These are phyloP conservation scores for Fusarium udum DNA, from an alignment of 2,329 filamentous ascomycete genomes.

Conservation along the genomic window DNA sequence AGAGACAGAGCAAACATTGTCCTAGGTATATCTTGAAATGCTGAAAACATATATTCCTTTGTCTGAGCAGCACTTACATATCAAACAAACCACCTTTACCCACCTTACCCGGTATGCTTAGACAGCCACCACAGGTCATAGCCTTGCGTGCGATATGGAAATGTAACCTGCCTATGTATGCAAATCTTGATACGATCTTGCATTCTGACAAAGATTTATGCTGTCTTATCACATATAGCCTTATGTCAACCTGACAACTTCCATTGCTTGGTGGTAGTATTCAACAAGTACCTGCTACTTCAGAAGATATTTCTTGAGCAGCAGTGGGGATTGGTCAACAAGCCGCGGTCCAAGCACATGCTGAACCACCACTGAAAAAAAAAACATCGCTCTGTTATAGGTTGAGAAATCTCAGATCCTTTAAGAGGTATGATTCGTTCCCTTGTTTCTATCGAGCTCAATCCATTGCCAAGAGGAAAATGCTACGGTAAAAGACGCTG, in stretches of 20 bases:
- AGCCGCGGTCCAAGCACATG: constrained; percentile 20
- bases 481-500: not conserved
- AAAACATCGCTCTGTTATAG: not conserved
- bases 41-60: not conserved
- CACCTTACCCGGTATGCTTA: not conserved
- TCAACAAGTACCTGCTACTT: constrained; percentile 12
- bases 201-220: not conserved
- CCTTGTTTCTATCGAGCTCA: not conserved
- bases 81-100: not conserved
- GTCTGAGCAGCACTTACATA: not conserved
- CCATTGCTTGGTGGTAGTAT: not conserved
- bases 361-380: not conserved
- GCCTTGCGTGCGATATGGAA: not conserved
- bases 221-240: not conserved
- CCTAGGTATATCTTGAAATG: not conserved
- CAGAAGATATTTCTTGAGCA: not conserved
- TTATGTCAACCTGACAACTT: not conserved
- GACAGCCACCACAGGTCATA: not conserved
- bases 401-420: not conserved
- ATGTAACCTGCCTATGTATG: not conserved
- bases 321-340: constrained; percentile 17
- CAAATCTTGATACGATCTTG: not conserved
- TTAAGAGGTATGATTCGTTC: not conserved
- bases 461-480: not conserved
- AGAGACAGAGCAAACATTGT: not conserved